Evolutionary conservation across 306 rosid species (phyloP), one percentile per base, ranked within the genome.

Genomic region (Aeschynomene evenia): DNA sequence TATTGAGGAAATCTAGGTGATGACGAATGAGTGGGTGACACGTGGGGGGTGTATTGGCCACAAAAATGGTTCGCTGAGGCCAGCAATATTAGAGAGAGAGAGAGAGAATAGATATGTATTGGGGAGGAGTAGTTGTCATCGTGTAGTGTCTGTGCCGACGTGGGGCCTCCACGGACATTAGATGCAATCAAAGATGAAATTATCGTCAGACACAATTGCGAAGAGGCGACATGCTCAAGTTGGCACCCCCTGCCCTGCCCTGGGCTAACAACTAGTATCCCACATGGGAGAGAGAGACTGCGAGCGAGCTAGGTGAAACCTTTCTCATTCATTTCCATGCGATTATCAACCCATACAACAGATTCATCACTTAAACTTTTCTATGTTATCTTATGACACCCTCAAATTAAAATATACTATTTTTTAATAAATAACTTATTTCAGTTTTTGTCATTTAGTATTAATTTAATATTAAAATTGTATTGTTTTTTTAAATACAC

Each of bases 81-180:
- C 74, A 73, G 48, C 33, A 39, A 55, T 53, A 58, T 80, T 62
- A 58, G 22, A n/a, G n/a, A n/a, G n/a, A n/a, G n/a, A n/a, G n/a
- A n/a, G n/a, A n/a, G n/a, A n/a, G n/a, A 33, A 60, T 24, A 60
- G 53, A 78, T 77, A 43, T 51, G 37, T 68, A 54, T 71, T 12
- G 24, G 65, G 75, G 75, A 39, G 68, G 49, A 31, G 85, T 62
- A 69, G 86, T 84, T 81, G 87, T 79, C 88, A 77, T 62, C 59
- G 79, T 73, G 79, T 60, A 18, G 39, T 68, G 84, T 83, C 84
- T 86, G 85, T 83, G 87, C 90, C 88, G 80, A 81, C 85, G 85
- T 72, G 84, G 91, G 89, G 9, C 86, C 91, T 74, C 68, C 34
- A 33, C 68, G 29, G 70, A 72, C 74, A 67, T 34, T 22, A 16